phyloP scores from a whole-genome alignment of 495 filamentous ascomycete species.

The Hypoxylon lienhwacheense region DNA sequence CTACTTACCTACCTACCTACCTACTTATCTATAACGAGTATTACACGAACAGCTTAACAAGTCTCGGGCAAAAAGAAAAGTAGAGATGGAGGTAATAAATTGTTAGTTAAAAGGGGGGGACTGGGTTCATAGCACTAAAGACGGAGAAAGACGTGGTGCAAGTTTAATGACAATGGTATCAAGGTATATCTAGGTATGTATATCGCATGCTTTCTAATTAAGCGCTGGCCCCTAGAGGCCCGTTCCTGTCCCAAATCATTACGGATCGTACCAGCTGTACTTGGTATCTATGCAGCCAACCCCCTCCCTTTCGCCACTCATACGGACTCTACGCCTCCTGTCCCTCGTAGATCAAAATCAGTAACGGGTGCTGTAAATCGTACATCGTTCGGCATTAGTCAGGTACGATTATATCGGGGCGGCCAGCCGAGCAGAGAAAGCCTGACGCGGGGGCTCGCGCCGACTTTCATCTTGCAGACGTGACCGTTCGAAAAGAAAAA shows the following conservation, averaged over 20 bases:
- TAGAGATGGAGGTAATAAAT: too few species aligned
- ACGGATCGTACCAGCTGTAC: conserved; percentile 12
- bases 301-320: background rate
- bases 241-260: conserved; percentile 15
- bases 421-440: background rate
- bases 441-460: background rate
- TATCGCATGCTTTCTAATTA: conserved; percentile 14
- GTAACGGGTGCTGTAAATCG: conserved; percentile 8
- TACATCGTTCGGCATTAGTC: background rate
- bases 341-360: conserved; percentile 8
- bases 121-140: background rate
- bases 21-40: too few species aligned
- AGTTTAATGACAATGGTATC: background rate
- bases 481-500: conserved; percentile 2
- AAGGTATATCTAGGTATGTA: conserved; percentile 10
- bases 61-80: too few species aligned
- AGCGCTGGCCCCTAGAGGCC: conserved; percentile 1
- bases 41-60: background rate
- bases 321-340: background rate
- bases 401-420: background rate
- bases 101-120: background rate
- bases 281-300: conserved; percentile 21
- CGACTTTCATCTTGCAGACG: conserved; percentile 7
- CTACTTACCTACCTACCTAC: too few species aligned
- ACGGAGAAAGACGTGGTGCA: background rate